Base-by-base conservation (phyloP, 2,329 filamentous ascomycete genomes). In the Neonectria ditissima region DNA sequence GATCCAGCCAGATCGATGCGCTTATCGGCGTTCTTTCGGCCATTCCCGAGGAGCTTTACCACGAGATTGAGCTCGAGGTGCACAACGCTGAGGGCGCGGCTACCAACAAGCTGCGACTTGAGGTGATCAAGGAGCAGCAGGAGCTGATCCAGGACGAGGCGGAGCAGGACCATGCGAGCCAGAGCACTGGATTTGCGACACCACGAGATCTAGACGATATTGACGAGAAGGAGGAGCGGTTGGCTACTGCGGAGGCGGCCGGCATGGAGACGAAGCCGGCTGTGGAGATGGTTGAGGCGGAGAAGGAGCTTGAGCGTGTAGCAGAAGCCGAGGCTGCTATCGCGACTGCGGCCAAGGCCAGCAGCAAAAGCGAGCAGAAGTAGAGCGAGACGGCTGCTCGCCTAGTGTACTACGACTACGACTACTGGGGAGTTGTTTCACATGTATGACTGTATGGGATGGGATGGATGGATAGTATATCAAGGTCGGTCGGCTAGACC, bases 11-110 rank as follows among this genome's bases (percentile, higher is more conserved):
- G 82, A 94, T 99, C 63, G 94, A 97, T 70, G 94, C 96, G 1
- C 87, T 99, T 52, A 93, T 94, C 65, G 92, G 94, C 59, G 96
- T 99, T 5, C 84, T 99, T 43, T 97, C 93, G 43, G 94, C 92
- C 65, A 98, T 99, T 66, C 96, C 96, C 3, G 96, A 99, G 80
- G 96, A 99, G 80, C 86, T 99, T 43, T 99, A 97, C 92, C 96
- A 99, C 85, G 96, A 99, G 84, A 97, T 99, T 68, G 96, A 98
- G 81, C 91, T 99, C 32, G 96, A 99, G 82, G 94, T 99, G 10
- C 93, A 97, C 85, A 97, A 91, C 65, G 94, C 95, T 52, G 96
- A 99, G 82, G 96, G 96, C 65, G 95, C 94, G 11, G 96, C 96
- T 24, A 99, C 96, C 69, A 99, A 99, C 88, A 97, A 97, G 87